Evolutionary conservation across 805 yeast genomes (phyloP), one percentile per base, ranked within the genome.

Genomic region (Metschnikowia lachancei): DNA sequence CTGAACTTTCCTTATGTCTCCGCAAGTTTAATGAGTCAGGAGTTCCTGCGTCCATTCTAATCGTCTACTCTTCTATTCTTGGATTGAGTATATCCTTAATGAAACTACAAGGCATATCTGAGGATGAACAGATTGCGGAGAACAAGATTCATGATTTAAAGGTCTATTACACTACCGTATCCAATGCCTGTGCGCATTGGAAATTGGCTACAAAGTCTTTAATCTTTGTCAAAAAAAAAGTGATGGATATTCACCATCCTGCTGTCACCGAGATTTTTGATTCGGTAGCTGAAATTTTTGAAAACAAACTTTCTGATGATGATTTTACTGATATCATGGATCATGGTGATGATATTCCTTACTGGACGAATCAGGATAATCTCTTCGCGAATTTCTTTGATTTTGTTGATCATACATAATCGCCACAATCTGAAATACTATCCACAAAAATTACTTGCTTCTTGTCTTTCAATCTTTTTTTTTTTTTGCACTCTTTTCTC

Each of bases 131-230:
- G 26, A 17, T 34, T 6, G 26, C 36, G 39, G 24, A 22, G 20
- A 26, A 19, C 22, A 44, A 44, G n/a, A 28, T 52, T 9, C 36
- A 39, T 1, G 52, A 48, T n/a, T 39, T 54, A 29, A 41, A 43
- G 18, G 46, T 48, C 3, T 54, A 32, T 35, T 47, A 48, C 38
- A 33, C 41, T 12, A 37, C 54, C 2, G 51, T 55, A 13, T 50
- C 56, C 2, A 38, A 36, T 16, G 46, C 58, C 8, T 45, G 56
- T 18, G 38, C 43, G 13, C 46, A 47, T 26, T 55, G 56, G 59
- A 49, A 52, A 26, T 42, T 55, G 36, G 59, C 59, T 17, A 50
- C 55, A 8, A 50, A 53, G 32, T 49, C 55, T 2, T 37, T 54
- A 36, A 19, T 45, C 14, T 50, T 47, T 39, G 53, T 54, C 24